phyloP scores from a whole-genome alignment of 2,329 filamentous ascomycete species.

The Botrytis byssoidea region DNA sequence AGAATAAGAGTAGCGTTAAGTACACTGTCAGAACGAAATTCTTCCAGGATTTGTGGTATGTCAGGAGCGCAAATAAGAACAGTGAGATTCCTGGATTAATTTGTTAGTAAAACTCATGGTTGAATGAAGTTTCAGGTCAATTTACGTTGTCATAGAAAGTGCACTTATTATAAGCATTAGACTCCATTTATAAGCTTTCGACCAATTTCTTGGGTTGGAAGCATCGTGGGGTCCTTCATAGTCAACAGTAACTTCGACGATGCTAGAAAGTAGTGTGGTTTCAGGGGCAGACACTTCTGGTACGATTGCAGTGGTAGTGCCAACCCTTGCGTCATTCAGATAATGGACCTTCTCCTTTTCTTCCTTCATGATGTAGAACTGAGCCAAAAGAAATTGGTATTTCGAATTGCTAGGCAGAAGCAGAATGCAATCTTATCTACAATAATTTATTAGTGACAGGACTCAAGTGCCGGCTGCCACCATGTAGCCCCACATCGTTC shows the following conservation, averaged over 20 bases:
- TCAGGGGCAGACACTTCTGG: not conserved
- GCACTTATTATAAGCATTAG: not conserved
- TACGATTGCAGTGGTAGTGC: not conserved
- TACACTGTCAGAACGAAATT: not conserved
- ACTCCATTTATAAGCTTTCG: constrained; percentile 2
- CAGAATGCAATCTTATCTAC: not conserved
- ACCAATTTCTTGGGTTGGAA: constrained; percentile 13
- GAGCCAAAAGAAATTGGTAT: too few species aligned
- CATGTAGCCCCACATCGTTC: not conserved
- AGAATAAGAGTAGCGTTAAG: not conserved
- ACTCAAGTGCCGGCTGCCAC: not conserved
- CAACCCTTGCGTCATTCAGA: not conserved
- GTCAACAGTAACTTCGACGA: not conserved
- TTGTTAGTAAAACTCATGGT: not conserved
- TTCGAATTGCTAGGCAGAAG: too few species aligned
- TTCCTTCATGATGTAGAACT: not conserved
- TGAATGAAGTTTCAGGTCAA: too few species aligned
- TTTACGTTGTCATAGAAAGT: constrained; percentile 1
- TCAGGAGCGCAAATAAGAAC: constrained; percentile 7
- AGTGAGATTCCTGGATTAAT: not conserved
- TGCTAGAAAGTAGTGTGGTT: not conserved
- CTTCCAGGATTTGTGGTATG: constrained; percentile 8
- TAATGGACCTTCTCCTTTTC: not conserved
- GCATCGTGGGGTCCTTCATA: constrained; percentile 1
- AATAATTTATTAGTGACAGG: not conserved